Evolutionary conservation across 1,139 yeast genomes (phyloP).

Genomic region (Magnusiomyces fungicola): DNA sequence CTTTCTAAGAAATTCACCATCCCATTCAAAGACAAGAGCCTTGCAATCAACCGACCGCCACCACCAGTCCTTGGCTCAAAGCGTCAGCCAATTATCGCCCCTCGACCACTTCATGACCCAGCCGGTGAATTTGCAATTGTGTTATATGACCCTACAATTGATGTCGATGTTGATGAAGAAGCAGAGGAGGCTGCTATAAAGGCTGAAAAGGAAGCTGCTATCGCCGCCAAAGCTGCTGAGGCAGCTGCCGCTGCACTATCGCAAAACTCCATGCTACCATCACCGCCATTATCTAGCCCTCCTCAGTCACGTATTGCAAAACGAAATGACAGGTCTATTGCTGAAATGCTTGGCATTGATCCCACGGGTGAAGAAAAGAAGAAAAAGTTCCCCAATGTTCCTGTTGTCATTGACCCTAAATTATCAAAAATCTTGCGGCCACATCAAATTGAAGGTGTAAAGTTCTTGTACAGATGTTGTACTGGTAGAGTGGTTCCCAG

Average conservation of each 20-base stretch:
- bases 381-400: constrained; percentile 67
- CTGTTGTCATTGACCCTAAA: constrained; percentile 92
- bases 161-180: constrained; percentile 32
- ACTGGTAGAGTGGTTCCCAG: constrained; percentile 79
- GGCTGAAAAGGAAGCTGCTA: constrained; percentile 18
- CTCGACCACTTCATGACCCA: constrained; percentile 91
- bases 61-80: constrained; percentile 82
- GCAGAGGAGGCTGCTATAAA: constrained; percentile 18
- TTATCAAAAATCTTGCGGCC: constrained; percentile 82
- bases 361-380: constrained; percentile 35
- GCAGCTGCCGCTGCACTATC: neutral
- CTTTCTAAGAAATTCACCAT: constrained; percentile 26
- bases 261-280: constrained; percentile 5
- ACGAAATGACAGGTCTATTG: constrained; percentile 54
- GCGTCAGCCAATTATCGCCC: constrained; percentile 60
- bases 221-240: constrained; percentile 15
- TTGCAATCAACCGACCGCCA: constrained; percentile 33
- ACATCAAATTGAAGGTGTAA: constrained; percentile 94
- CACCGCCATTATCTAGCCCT: constrained; percentile 14
- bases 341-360: constrained; percentile 75
- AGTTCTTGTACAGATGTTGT: constrained; percentile 82
- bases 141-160: constrained; percentile 89
- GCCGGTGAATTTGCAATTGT: constrained; percentile 90
- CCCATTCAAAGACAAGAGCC: constrained; percentile 28
- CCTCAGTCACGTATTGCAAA: constrained; percentile 25